phyloP scores from a whole-genome alignment of 768 basidiomycete genomes.

The Boletus pseudopeckii region DNA sequence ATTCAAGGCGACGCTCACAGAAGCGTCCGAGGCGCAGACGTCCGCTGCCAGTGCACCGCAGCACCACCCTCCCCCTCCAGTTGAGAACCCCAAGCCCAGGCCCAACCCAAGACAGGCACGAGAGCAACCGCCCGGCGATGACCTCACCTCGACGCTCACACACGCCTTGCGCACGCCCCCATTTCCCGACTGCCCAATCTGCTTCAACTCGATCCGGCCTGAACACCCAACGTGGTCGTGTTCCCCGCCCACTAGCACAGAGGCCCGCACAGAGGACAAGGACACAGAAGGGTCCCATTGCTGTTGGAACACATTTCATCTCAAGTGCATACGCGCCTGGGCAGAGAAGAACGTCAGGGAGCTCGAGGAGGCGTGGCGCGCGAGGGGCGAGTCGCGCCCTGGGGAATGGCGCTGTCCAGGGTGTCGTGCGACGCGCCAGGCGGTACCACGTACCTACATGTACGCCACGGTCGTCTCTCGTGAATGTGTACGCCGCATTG shows the following conservation, averaged over 20 bases:
- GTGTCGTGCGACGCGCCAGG: conserved; percentile 77
- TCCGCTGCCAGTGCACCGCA: neutral
- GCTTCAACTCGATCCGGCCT: conserved; percentile 77
- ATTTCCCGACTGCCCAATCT: conserved; percentile 78
- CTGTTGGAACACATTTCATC: conserved; percentile 90
- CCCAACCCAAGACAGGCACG: conserved; percentile 3
- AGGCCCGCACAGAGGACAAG: conserved; percentile 2
- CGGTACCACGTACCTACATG: conserved; percentile 65
- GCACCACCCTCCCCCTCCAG: neutral
- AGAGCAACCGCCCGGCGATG: conserved; percentile 40
- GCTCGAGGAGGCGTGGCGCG: conserved; percentile 66
- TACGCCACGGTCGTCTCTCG: conserved; percentile 20
- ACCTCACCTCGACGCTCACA: conserved; percentile 72
- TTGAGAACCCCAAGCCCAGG: conserved; percentile 5
- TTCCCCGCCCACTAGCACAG: conserved; percentile 43
- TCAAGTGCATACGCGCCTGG: conserved; percentile 88
- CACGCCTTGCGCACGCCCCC: conserved; percentile 65
- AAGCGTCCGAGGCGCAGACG: conserved; percentile 2
- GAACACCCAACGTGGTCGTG: conserved; percentile 87
- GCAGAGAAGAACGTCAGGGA: conserved; percentile 78
- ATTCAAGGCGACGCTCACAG: conserved; percentile 38
- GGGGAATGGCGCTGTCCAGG: conserved; percentile 95
- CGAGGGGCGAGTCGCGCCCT: conserved; percentile 59
- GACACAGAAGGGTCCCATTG: conserved; percentile 43
- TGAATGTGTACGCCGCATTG: neutral